A percentile compares a stretch with the other conserved stretches of the same genome.
Conservation (phyloP, 2,329 filamentous ascomycete genomes). For the Colletotrichum tropicicola region DNA sequence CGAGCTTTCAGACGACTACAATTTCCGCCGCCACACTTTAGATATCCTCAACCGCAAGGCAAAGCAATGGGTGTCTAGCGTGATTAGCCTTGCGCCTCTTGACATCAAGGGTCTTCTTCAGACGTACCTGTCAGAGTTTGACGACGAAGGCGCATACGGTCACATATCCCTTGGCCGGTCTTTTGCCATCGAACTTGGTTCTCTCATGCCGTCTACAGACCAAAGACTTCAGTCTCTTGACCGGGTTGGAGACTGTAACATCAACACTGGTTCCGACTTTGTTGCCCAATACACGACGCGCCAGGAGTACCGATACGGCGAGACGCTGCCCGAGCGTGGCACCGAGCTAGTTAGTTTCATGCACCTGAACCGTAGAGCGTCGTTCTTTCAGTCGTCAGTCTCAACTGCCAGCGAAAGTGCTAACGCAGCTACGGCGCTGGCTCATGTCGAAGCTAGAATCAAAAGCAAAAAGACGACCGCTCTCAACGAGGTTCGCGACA, state of each 20-base stretch:
- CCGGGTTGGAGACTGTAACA: slow-evolving; percentile 73
- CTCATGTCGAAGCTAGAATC: slow-evolving; percentile 77
- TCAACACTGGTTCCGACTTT: slow-evolving; percentile 96
- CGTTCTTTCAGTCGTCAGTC: slow-evolving; percentile 60
- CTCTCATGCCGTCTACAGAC: slow-evolving; percentile 84
- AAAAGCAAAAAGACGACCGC: slow-evolving; percentile 74
- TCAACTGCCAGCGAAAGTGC: slow-evolving; percentile 62
- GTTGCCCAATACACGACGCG: slow-evolving; percentile 96
- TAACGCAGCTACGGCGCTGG: slow-evolving; percentile 72
- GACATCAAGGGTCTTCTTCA: slow-evolving; percentile 96
- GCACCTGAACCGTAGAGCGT: slow-evolving; percentile 61
- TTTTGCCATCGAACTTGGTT: slow-evolving; percentile 93
- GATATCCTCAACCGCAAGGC: slow-evolving; percentile 81
- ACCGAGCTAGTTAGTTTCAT: slow-evolving; percentile 71
- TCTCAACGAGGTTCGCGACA: slow-evolving; percentile 79
- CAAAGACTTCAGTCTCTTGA: slow-evolving; percentile 87
- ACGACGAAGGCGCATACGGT: slow-evolving; percentile 89
- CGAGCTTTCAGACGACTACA: slow-evolving; percentile 93
- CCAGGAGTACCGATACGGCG: slow-evolving; percentile 92
- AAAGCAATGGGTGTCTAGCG: slow-evolving; percentile 80
- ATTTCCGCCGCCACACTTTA: slow-evolving; percentile 81
- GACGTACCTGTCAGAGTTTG: slow-evolving; percentile 94
- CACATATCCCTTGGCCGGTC: slow-evolving; percentile 93
- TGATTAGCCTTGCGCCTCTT: slow-evolving; percentile 85
- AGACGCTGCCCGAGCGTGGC: slow-evolving; percentile 75